Conservation (phyloP, 2,329 filamentous ascomycete genomes). For the Ceratocystis alfenasii region DNA sequence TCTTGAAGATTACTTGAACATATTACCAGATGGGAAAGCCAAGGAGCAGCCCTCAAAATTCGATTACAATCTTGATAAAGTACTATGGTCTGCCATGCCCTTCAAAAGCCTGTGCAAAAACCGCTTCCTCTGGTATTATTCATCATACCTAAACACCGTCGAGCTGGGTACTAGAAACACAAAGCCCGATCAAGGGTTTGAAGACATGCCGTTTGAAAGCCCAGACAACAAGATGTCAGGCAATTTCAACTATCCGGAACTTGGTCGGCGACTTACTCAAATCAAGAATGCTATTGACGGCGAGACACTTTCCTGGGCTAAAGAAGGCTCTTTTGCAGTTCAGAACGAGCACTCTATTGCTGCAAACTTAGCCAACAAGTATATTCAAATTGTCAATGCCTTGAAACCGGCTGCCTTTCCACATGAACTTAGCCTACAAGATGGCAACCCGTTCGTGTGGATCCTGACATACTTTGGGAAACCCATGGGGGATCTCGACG, state of each 20-base stretch:
- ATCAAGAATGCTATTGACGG: constrained; percentile 60
- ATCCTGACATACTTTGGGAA: constrained; percentile 76
- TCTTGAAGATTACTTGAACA: constrained; percentile 64
- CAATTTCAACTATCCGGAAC: constrained; percentile 64
- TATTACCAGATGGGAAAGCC: constrained; percentile 40
- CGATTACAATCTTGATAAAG: constrained; percentile 43
- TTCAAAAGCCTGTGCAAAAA: constrained; percentile 86
- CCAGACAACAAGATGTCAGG: constrained; percentile 71
- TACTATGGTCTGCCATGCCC: constrained; percentile 56
- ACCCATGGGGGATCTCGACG: constrained; percentile 87
- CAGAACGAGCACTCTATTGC: constrained; percentile 61
- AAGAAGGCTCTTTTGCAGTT: constrained; percentile 51
- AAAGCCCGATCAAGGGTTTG: constrained; percentile 52
- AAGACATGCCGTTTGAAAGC: constrained; percentile 80
- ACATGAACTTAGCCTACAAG: constrained; percentile 62
- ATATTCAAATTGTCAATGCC: constrained; percentile 64
- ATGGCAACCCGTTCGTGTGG: constrained; percentile 86
- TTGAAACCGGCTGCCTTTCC: constrained; percentile 61
- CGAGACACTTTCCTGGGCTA: constrained; percentile 61
- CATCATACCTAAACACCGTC: constrained; percentile 66
- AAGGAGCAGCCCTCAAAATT: constrained; percentile 29
- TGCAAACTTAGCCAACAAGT: constrained; percentile 71
- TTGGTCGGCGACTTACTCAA: constrained; percentile 54
- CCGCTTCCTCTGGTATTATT: constrained; percentile 91
- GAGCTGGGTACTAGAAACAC: constrained; percentile 52